Conservation (phyloP, 148 eudicot species). For the Amaranthus palmeri region DNA sequence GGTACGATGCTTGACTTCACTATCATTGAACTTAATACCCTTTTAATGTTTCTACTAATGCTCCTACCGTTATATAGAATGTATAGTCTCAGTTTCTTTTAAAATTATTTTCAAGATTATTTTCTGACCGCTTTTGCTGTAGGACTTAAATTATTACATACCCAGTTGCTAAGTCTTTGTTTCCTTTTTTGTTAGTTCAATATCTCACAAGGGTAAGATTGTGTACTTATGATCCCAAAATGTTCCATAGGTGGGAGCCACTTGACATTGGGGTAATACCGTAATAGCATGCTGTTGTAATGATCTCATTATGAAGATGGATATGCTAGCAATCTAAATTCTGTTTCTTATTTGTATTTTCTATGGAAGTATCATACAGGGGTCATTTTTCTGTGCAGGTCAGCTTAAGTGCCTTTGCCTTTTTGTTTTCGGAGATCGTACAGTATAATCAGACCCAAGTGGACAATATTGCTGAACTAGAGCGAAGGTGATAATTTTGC, state of each 20-base stretch:
- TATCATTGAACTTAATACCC: not conserved
- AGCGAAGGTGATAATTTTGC: conserved; percentile 56
- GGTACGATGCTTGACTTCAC: conserved; percentile 30
- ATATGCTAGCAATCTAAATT: not conserved
- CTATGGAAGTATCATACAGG: not conserved
- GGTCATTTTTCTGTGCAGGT: conserved; percentile 48
- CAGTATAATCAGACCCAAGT: conserved; percentile 98
- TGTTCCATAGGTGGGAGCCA: too few relatives aligned
- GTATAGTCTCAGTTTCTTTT: not conserved
- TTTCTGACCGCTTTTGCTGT: not conserved
- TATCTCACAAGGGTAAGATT: too few relatives aligned
- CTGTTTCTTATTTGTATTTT: too few relatives aligned
- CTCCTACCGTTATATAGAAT: too few relatives aligned
- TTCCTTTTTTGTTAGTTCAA: too few relatives aligned
- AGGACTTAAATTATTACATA: too few relatives aligned
- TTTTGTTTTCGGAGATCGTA: conserved; percentile 95
- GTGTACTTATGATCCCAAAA: too few relatives aligned
- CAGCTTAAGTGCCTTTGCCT: conserved; percentile 95
- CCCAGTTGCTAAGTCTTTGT: too few relatives aligned
- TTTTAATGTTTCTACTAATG: too few relatives aligned
- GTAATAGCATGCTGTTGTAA: not conserved
- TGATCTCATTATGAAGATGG: not conserved
- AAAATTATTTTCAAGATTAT: not conserved
- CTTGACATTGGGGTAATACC: too few relatives aligned
- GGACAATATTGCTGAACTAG: conserved; percentile 89